A percentile compares a stretch with the other conserved stretches of the same genome.
phyloP scores from a whole-genome alignment of 306 rosid genomes.

The Malus sieversii region DNA sequence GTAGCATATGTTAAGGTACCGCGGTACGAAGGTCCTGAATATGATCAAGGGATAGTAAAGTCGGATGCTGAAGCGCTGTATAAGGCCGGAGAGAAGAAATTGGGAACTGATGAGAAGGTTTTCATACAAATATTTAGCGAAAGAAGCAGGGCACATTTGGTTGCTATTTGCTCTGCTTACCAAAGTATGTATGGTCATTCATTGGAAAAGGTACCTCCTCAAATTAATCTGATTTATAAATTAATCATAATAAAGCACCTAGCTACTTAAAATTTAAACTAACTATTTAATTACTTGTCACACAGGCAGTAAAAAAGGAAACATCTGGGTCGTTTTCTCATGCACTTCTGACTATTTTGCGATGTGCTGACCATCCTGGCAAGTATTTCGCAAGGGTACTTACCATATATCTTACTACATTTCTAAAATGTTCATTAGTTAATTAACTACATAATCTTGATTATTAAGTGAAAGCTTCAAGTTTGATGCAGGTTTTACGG shows the following conservation, averaged over 20 bases:
- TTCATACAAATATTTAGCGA: constrained; percentile 52
- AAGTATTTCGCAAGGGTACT: constrained; percentile 70
- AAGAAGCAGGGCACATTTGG: constrained; percentile 65
- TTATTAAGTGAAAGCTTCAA: background rate
- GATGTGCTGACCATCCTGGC: constrained; percentile 57
- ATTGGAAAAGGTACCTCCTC: constrained; percentile 46
- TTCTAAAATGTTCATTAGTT: no score
- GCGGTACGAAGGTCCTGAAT: constrained; percentile 67
- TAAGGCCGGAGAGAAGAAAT: constrained; percentile 35
- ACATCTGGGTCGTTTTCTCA: constrained; percentile 54
- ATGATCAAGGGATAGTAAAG: constrained; percentile 35
- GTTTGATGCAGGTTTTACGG: constrained; percentile 35
- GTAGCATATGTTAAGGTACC: constrained; percentile 47
- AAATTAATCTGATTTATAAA: background rate
- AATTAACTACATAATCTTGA: background rate
- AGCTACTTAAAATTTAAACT: background rate
- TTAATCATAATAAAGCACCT: background rate
- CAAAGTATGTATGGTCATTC: constrained; percentile 38
- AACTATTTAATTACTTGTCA: background rate
- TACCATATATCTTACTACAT: no score
- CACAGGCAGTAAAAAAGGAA: constrained; percentile 62
- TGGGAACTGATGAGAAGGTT: constrained; percentile 29
- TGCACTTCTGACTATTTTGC: constrained; percentile 58
- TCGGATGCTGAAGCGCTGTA: constrained; percentile 25
- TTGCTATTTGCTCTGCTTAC: constrained; percentile 46